Conservation (phyloP, 169 alveolate genomes). For the Theileria annulata region DNA sequence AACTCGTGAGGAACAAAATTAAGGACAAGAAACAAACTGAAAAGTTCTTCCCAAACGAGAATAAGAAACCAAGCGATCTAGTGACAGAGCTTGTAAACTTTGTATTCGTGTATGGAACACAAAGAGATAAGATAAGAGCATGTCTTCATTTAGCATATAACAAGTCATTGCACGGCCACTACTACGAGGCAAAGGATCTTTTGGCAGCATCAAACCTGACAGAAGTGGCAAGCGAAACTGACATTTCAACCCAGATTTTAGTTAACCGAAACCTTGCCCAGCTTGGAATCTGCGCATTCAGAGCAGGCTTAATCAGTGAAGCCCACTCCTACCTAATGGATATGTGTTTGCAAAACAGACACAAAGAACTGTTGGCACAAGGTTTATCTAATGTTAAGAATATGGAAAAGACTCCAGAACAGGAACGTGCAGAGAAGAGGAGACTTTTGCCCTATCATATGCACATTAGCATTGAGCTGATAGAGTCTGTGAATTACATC, state of each 20-base stretch:
- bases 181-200: constrained; percentile 85
- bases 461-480: constrained; percentile 94
- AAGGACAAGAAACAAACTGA: constrained; percentile 17
- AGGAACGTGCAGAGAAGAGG: constrained; percentile 94
- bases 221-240: constrained; percentile 87
- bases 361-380: constrained; percentile 95
- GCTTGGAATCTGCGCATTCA: constrained; percentile 95
- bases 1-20: constrained; percentile 53
- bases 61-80: constrained; percentile 62
- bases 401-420: constrained; percentile 91
- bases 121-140: constrained; percentile 82
- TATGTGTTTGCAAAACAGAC: constrained; percentile 87
- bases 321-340: constrained; percentile 90
- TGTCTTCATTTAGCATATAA: constrained; percentile 85
- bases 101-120: constrained; percentile 80
- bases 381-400: constrained; percentile 85
- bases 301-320: constrained; percentile 90
- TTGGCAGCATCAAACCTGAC: constrained; percentile 84
- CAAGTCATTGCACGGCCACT: constrained; percentile 86
- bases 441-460: constrained; percentile 94
- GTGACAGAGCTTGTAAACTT: constrained; percentile 70
- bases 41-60: constrained; percentile 52
- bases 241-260: constrained; percentile 89
- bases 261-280: constrained; percentile 94
- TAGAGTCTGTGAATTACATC: constrained; percentile 91